These are phyloP conservation scores for Acmispon strigosus DNA, from an alignment of 306 rosid species.

Conservation along the genomic window DNA sequence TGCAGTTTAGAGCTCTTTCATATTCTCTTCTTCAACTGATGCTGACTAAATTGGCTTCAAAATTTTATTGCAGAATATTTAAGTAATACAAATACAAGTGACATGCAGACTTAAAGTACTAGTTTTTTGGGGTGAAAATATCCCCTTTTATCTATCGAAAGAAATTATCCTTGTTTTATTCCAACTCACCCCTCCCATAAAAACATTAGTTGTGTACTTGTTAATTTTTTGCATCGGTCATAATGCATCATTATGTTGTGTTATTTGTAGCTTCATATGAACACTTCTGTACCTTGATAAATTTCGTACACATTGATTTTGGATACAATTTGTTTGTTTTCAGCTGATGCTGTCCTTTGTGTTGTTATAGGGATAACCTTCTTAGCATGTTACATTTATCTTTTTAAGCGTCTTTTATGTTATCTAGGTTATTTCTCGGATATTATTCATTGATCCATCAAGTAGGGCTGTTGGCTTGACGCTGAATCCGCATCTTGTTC, in stretches of 20 bases:
- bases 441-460: conserved; percentile 85
- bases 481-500: conserved; percentile 80
- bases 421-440: conserved; percentile 72
- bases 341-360: conserved; percentile 5
- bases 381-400: background rate
- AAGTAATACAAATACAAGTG: background rate
- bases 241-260: background rate
- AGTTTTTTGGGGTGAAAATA: background rate
- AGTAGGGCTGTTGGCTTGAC: conserved; percentile 96
- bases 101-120: background rate
- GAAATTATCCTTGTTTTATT: background rate
- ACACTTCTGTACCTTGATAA: background rate
- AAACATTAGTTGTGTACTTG: background rate
- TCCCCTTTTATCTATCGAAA: background rate
- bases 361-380: background rate
- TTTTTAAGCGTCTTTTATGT: conserved; percentile 11
- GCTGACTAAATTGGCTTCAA: background rate
- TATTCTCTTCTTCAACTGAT: background rate
- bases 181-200: background rate
- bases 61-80: background rate
- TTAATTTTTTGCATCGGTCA: background rate
- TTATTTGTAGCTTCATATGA: conserved; percentile 1
- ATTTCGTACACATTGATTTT: background rate
- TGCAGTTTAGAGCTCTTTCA: background rate
- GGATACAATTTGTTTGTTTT: background rate